These are phyloP conservation scores for Botrytis deweyae DNA, from an alignment of 2,329 filamentous ascomycete genomes.

Conservation along the genomic window DNA sequence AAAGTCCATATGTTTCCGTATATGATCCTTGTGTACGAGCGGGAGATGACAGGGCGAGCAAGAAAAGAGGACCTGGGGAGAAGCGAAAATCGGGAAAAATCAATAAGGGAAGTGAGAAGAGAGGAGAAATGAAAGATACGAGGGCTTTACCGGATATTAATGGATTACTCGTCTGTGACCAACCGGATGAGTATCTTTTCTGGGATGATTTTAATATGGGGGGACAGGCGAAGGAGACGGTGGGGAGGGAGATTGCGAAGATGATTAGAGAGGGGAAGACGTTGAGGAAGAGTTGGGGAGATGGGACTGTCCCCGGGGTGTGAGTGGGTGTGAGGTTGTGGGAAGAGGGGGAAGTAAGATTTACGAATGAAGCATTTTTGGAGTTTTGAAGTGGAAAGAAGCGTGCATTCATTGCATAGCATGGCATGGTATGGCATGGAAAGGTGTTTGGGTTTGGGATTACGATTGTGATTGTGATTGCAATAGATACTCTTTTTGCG, in stretches of 20 bases:
- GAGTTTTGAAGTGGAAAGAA: not conserved
- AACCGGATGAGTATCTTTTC: slow-evolving; percentile 49
- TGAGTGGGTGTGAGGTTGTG: not conserved
- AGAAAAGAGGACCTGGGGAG: not conserved
- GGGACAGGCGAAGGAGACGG: slow-evolving; percentile 39
- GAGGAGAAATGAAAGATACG: not conserved
- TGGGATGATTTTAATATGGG: slow-evolving; percentile 51
- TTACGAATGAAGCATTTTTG: not conserved
- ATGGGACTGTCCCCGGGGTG: not conserved
- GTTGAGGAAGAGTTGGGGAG: slow-evolving; percentile 10
- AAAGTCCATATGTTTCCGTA: slow-evolving; percentile 27
- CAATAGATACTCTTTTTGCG: not conserved
- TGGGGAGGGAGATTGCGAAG: slow-evolving; percentile 39
- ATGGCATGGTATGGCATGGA: not conserved
- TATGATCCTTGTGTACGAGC: slow-evolving; percentile 32
- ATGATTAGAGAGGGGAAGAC: slow-evolving; percentile 22
- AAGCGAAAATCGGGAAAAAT: not conserved
- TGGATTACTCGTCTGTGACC: slow-evolving; percentile 41
- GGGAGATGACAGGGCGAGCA: slow-evolving; percentile 28
- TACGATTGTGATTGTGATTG: not conserved
- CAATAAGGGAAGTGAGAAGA: not conserved
- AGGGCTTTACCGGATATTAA: slow-evolving; percentile 23
- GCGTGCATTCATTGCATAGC: not conserved
- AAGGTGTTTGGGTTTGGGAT: not conserved
- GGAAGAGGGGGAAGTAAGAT: not conserved